Evolutionary conservation across 2,329 filamentous ascomycete genomes (phyloP).

Genomic region (Colletotrichum sp.): DNA sequence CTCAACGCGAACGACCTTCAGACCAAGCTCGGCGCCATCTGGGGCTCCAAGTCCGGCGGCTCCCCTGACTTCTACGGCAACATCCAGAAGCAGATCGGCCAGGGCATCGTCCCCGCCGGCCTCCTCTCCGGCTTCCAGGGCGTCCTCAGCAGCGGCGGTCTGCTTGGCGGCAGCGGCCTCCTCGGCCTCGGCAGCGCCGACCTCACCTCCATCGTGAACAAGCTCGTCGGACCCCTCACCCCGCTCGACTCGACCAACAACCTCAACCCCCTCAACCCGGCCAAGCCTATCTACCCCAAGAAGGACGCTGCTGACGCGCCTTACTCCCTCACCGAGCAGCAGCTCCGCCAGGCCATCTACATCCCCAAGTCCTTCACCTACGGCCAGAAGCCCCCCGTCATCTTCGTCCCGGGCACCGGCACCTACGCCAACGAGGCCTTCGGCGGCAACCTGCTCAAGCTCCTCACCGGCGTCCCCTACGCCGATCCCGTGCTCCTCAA

Average conservation of each 20-base stretch:
- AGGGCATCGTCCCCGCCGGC: not conserved
- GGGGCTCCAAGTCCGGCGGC: not conserved
- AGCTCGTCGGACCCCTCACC: not conserved
- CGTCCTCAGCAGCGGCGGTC: not conserved
- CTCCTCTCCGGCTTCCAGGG: constrained; percentile 3
- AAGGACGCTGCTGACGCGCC: constrained; percentile 45
- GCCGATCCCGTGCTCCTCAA: constrained; percentile 62
- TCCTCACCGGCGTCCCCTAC: constrained; percentile 44
- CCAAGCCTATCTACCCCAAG: constrained; percentile 37
- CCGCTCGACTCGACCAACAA: not conserved
- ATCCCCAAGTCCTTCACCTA: constrained; percentile 54
- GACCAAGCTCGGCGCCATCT: constrained; percentile 3
- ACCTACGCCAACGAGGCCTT: constrained; percentile 50
- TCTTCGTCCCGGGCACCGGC: constrained; percentile 60
- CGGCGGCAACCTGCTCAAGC: constrained; percentile 51
- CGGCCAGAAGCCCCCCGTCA: constrained; percentile 49
- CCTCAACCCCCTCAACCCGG: constrained; percentile 1
- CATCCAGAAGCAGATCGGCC: constrained; percentile 3
- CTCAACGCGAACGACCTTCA: not conserved
- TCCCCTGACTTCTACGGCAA: constrained; percentile 3
- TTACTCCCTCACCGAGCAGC: constrained; percentile 50
- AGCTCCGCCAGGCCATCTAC: constrained; percentile 55
- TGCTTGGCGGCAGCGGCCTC: not conserved
- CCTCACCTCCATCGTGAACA: not conserved
- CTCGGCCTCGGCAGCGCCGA: not conserved